Evolutionary conservation across 2,329 filamentous ascomycete species (phyloP).

Genomic region (Trichoderma breve): DNA sequence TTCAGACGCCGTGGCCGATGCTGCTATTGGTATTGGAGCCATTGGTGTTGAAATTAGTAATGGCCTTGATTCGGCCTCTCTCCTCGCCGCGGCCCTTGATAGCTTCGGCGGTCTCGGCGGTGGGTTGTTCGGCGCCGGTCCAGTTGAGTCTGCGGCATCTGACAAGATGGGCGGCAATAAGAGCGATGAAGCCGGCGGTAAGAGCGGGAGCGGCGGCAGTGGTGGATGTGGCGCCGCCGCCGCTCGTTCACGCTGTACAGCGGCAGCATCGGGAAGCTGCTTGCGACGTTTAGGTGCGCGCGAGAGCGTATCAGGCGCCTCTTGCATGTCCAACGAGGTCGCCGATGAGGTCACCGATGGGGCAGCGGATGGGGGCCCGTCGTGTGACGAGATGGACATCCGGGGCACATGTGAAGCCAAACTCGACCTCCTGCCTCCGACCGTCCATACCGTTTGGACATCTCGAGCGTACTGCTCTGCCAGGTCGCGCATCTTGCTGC

Average conservation of each 20-base stretch:
- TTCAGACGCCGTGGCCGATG: not conserved
- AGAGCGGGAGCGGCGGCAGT: not conserved
- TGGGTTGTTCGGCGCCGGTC: not conserved
- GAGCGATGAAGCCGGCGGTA: not conserved
- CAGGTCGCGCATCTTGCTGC: slow-evolving; percentile 37
- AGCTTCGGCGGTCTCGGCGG: not conserved
- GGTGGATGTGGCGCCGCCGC: not conserved
- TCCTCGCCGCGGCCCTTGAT: not conserved
- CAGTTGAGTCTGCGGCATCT: not conserved
- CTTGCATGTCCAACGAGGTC: slow-evolving; percentile 20
- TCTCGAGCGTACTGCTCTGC: slow-evolving; percentile 36
- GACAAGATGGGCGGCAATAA: not conserved
- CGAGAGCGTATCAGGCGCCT: slow-evolving; percentile 21
- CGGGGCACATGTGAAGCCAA: slow-evolving; percentile 23
- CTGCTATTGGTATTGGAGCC: not conserved
- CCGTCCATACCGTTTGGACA: slow-evolving; percentile 34
- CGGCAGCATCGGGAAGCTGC: slow-evolving; percentile 25
- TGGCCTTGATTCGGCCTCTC: not conserved
- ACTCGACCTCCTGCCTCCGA: slow-evolving; percentile 22
- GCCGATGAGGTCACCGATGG: slow-evolving; percentile 6
- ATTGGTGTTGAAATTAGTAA: not conserved
- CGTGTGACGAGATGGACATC: slow-evolving; percentile 27
- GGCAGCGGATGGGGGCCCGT: slow-evolving; percentile 20
- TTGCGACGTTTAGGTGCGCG: slow-evolving; percentile 26
- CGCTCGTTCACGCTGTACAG: slow-evolving; percentile 15